phyloP scores from a whole-genome alignment of 805 yeast species.

The Wickerhamiella brachini region DNA sequence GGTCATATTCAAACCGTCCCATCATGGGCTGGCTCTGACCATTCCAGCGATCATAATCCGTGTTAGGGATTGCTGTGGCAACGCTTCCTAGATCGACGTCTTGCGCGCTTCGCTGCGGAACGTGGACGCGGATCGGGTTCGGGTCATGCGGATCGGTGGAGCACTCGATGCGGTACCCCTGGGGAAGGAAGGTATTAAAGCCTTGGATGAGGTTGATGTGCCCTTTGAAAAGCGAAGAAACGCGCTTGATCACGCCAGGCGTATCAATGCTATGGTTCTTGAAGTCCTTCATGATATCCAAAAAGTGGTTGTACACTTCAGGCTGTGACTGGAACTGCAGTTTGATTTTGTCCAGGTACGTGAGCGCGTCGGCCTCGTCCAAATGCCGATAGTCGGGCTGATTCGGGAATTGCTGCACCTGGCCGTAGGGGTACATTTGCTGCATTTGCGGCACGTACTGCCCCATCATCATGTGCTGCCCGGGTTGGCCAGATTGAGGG shows the following conservation, averaged over 20 bases:
- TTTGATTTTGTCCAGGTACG: slow-evolving; percentile 92
- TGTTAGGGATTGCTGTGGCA: slow-evolving; percentile 5
- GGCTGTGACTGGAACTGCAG: slow-evolving; percentile 84
- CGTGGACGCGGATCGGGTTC: slow-evolving; percentile 82
- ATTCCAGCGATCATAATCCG: slow-evolving; percentile 7
- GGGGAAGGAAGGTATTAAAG: slow-evolving; percentile 92
- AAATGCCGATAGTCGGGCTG: slow-evolving; percentile 38
- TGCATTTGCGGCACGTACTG: slow-evolving; percentile 6
- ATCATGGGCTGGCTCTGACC: slow-evolving; percentile 6
- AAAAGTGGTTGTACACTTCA: slow-evolving; percentile 87
- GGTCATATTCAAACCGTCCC: slow-evolving; percentile 6
- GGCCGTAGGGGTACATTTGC: slow-evolving; percentile 6
- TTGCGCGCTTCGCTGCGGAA: slow-evolving; percentile 44
- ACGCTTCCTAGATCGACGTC: background rate
- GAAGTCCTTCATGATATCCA: slow-evolving; percentile 98
- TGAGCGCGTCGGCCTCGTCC: slow-evolving; percentile 90
- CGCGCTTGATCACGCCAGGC: slow-evolving; percentile 96
- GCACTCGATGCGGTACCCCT: slow-evolving; percentile 88
- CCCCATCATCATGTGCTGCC: background rate
- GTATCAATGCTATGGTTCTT: slow-evolving; percentile 93
- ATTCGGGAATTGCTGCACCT: slow-evolving; percentile 9
- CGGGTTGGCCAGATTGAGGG: slow-evolving; percentile 2
- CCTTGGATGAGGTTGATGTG: slow-evolving; percentile 91
- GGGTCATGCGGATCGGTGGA: slow-evolving; percentile 81
- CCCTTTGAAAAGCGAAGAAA: slow-evolving; percentile 78